Evolutionary conservation across 208 protist species (phyloP), one percentile per base, ranked within the genome.

Genomic region (Trypanosoma cruzi): DNA sequence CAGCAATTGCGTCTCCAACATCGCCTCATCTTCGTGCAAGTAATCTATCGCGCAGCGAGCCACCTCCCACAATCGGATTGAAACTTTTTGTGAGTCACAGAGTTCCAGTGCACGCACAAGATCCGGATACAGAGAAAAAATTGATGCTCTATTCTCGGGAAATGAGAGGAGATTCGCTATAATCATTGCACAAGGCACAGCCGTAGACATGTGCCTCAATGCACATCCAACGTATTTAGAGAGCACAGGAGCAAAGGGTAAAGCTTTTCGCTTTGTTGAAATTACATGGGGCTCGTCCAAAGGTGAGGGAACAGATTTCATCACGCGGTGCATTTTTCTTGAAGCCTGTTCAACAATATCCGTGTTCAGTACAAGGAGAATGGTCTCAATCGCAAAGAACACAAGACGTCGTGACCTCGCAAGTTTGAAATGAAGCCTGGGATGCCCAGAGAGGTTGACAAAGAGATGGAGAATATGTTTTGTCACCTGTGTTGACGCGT

Each of bases 161-260:
- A 73, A 77, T 42, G 55, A 61, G 20, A 77, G 65, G 14, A 77
- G 58, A 31, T 77, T 77, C 10, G 56, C 62, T 56, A 77, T 52
- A 5, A 71, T 48, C 64, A 64, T 64, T 24, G 64, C 55, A 60
- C 63, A 71, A 7, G 53, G 53, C 37, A 62, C 14, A 34, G 55
- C 24, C 14, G 28, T 26, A 18, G 53, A 48, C 22, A 69, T 69
- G 28, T 52, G 37, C 40, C 49, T 54, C 11, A 69, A 37, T 1
- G 64, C 53, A 40, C 8, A 7, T 20, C 22, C n/a, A 36, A 59
- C n/a, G 52, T 55, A 16, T 22, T 1, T 42, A 32, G 55, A 37
- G 40, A 48, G 36, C n/a, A 14, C 48, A 68, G 32, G 2, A 57
- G 16, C 5, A 32, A 10, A 31, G 11, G 24, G 11, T 32, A 49